A percentile compares a stretch with the other conserved stretches of the same genome.
These are phyloP conservation scores for Phytophthora sp. DNA, from an alignment of 352 stramenopile genomes.

Conservation along the genomic window DNA sequence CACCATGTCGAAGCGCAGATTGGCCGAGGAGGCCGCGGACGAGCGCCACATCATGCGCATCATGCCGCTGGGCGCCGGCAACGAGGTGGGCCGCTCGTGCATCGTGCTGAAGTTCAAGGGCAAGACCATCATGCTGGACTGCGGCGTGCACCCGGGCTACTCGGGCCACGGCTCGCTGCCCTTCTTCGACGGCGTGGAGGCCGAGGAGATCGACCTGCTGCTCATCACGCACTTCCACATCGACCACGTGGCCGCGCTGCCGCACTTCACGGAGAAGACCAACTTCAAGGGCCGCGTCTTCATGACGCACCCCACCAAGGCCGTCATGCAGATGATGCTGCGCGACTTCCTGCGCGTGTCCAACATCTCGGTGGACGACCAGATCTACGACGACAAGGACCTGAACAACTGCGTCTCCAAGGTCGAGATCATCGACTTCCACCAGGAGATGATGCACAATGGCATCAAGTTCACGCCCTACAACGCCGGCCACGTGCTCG, in stretches of 20 bases:
- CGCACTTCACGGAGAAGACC: slow-evolving; percentile 99
- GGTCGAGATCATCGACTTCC: slow-evolving; percentile 99
- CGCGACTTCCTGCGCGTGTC: slow-evolving; percentile 97
- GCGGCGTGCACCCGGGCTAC: slow-evolving; percentile 92
- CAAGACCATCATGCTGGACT: slow-evolving; percentile 98
- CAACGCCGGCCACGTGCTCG: slow-evolving; percentile 99
- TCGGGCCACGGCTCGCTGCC: slow-evolving; percentile 97
- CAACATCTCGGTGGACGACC: slow-evolving; percentile 93
- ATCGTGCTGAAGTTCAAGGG: slow-evolving; percentile 99
- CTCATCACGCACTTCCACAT: slow-evolving; percentile 99
- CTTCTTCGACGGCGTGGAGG: slow-evolving; percentile 98
- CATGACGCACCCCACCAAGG: slow-evolving; percentile 99
- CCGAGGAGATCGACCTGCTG: slow-evolving; percentile 95
- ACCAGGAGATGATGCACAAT: slow-evolving; percentile 96
- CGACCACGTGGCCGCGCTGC: slow-evolving; percentile 98
- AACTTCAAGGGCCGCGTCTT: slow-evolving; percentile 98
- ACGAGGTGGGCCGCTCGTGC: slow-evolving; percentile 99
- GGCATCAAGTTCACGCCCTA: slow-evolving; percentile 99
- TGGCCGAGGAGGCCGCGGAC: slow-evolving; percentile 76
- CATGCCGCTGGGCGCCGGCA: slow-evolving; percentile 96
- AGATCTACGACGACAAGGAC: slow-evolving; percentile 95
- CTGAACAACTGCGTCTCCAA: slow-evolving; percentile 97
- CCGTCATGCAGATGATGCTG: slow-evolving; percentile 98
- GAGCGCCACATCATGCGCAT: slow-evolving; percentile 93
- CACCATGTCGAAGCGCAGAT: slow-evolving; percentile 73